Base-by-base conservation (phyloP, 2,329 filamentous ascomycete genomes). In the Fusarium annulatum region DNA sequence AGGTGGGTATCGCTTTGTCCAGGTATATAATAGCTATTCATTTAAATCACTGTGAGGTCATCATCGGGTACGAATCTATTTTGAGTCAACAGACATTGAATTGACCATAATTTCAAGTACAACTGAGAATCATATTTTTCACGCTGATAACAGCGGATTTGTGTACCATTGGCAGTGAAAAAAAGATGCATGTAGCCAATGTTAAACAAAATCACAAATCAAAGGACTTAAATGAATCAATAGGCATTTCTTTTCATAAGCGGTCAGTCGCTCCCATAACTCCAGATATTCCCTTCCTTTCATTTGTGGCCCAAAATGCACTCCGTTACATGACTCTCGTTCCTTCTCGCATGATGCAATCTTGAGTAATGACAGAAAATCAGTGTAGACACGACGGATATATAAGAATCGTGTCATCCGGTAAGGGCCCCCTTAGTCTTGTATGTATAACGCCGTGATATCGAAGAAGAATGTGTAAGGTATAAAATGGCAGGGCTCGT, bases 201-300 rank as follows among this genome's bases (percentile, higher is more conserved):
- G 30, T 26, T 21, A 12, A 28, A 34, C 15, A 26, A 16, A 12
- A 30, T 36, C 34, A 61, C 19, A 56, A 18, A 53, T 75, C 30
- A 57, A 59, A 61, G 56, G 56, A 30, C 28, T 53, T 53, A 23
- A 48, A 52, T 67, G 23, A 61, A 61, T 67, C 55, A 67, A 48
- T 38, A 67, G 42, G 28, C 41, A 74, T 49, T 74, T 73, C 67
- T 68, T 74, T 69, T 72, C 63, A 42, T 59, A 68, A 43, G 34
- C 45, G 63, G 46, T 46, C 45, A 72, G 46, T 74, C 67, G 72
- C 71, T 73, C 71, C 71, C 45, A 28, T 30, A 73, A 73, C 71
- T 74, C 71, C 71, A 67, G 30, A 67, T 63, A 60, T 61, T 71
- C 63, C 46, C 51, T 21, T 62, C 46, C 70, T 26, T 68, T 52